A percentile compares a stretch with the other conserved stretches of the same genome.
phyloP scores from a whole-genome alignment of 345 rosid genomes.

The Laguncularia racemosa region DNA sequence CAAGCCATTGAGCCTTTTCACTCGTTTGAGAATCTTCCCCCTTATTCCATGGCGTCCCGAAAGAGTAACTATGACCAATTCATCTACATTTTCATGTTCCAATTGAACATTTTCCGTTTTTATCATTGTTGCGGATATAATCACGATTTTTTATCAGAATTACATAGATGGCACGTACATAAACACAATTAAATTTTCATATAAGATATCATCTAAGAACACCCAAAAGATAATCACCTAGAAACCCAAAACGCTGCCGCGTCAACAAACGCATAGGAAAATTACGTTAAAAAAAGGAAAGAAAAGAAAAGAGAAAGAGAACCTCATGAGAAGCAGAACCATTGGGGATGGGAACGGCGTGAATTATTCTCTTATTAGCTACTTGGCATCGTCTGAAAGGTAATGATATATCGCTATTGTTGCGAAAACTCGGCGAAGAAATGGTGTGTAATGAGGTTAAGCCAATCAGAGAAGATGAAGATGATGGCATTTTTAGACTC shows the following conservation, averaged over 20 bases:
- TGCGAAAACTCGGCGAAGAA: slow-evolving; percentile 18
- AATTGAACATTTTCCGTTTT: neutral
- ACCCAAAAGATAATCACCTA: too few species aligned
- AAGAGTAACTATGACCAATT: too few species aligned
- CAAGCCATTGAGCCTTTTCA: too few species aligned
- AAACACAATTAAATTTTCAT: neutral
- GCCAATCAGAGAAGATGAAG: slow-evolving; percentile 14
- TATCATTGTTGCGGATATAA: neutral
- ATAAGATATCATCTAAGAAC: neutral
- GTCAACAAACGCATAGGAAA: neutral
- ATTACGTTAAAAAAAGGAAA: neutral
- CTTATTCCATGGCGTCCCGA: too few species aligned
- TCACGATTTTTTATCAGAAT: neutral
- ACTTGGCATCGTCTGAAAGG: slow-evolving; percentile 9
- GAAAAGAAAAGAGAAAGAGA: slow-evolving; percentile 4
- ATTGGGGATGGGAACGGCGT: slow-evolving; percentile 19
- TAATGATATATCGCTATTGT: slow-evolving; percentile 6
- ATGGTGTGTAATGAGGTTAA: slow-evolving; percentile 12
- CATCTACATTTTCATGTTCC: too few species aligned
- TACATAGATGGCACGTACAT: neutral
- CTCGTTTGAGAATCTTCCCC: too few species aligned
- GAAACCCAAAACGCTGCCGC: too few species aligned
- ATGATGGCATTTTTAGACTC: slow-evolving; percentile 18
- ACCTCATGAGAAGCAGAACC: slow-evolving; percentile 50
- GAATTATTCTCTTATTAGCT: slow-evolving; percentile 6